Conservation (phyloP, 2,329 filamentous ascomycete genomes). For the Ascochyta fabae region DNA sequence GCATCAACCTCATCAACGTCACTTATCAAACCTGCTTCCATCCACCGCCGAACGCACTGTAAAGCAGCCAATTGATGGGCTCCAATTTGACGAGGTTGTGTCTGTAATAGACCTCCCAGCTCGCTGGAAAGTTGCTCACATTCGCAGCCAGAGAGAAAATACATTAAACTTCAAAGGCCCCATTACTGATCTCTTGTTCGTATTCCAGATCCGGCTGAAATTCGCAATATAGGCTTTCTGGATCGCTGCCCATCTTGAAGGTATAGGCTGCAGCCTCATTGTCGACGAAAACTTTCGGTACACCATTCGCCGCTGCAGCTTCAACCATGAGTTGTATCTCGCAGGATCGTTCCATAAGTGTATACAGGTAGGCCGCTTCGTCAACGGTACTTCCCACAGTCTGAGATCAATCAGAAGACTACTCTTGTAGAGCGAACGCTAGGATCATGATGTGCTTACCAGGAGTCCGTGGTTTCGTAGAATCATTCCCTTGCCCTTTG, state of each 20-base stretch:
- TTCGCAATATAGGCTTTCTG: constrained; percentile 59
- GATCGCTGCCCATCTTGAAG: constrained; percentile 56
- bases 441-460: constrained; percentile 20
- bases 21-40: too few relatives aligned
- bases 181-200: constrained; percentile 45
- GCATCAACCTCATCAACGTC: too few relatives aligned
- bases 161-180: constrained; percentile 28
- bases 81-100: too few relatives aligned
- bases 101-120: too few relatives aligned
- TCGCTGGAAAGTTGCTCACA: too few relatives aligned
- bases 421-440: too few relatives aligned
- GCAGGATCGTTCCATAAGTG: constrained; percentile 71
- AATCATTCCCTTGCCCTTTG: constrained; percentile 67
- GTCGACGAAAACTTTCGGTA: constrained; percentile 61
- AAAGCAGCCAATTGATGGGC: too few relatives aligned
- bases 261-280: constrained; percentile 64
- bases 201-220: constrained; percentile 60
- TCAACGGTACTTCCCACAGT: constrained; percentile 76
- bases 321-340: constrained; percentile 72
- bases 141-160: too few relatives aligned
- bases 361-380: constrained; percentile 75
- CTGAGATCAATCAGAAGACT: constrained; percentile 24
- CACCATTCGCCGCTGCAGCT: constrained; percentile 64
- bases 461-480: constrained; percentile 75
- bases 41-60: too few relatives aligned